Evolutionary conservation across 1,284 basidiomycete genomes (phyloP), one percentile per base, ranked within the genome.

Genomic region (Puccinia polysora): DNA sequence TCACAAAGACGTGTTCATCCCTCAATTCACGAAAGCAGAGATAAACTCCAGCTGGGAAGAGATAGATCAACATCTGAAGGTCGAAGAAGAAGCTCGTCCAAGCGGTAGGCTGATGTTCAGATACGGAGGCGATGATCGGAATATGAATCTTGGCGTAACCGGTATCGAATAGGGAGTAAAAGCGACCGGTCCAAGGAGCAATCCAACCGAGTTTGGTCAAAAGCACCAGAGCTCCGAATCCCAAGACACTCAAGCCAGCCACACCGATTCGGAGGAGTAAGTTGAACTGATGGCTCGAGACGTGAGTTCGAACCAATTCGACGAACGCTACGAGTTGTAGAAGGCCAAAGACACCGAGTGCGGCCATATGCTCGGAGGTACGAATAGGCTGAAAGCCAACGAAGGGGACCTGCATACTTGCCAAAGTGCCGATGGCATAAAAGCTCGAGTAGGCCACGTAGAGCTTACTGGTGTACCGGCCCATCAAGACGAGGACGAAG

Each of bases 1-100:
- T 96, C 78, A 99, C 90, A 80, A 99, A 99, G 76, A 99, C 84
- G 79, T 98, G 96, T 80, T 97, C 96, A 80, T 99, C 96, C 36
- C 91, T 86, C 36, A 99, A 84, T 79, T 95, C 86, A 75, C 86
- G 86, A 89, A 98, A 98, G 81, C 91, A 94, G 75, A 96, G 83
- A 78, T 90, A 85, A 58, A 98, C 90, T 74, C 96, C 96, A 30
- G 91, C 95, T 4, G 96, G 96, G 87, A 99, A 98, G 73, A 96
- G 82, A 86, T 93, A 97, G 77, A 98, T 89, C 79, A 99, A 88
- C 85, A 96, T 89, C 78, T 97, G 89, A 74, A 98, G 86, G 81
- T 99, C 95, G 87, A 97, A 97, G 84, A 97, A 98, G 86, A 98
- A 98, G 2, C 95, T 89, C 2, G 95, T 93, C 96, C 96, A 99